phyloP scores from a whole-genome alignment of 129 eudicot species.

The Dittrichia graveolens region DNA sequence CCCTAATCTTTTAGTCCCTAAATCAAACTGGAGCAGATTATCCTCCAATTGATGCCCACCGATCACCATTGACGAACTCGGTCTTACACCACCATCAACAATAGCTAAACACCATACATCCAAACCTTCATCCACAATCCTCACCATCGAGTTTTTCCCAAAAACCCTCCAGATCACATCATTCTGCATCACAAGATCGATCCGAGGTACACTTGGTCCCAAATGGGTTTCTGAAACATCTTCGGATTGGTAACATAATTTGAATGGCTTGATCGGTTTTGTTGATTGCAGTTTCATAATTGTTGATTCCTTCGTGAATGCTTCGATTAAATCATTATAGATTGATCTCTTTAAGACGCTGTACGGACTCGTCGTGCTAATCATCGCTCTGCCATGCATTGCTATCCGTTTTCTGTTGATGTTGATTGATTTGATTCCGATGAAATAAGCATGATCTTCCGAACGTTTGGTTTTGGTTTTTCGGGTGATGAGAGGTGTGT shows the following conservation, averaged over 20 bases:
- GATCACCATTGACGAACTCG: constrained; percentile 42
- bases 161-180: constrained; percentile 51
- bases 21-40: constrained; percentile 63
- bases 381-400: constrained; percentile 43
- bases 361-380: constrained; percentile 54
- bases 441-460: constrained; percentile 43
- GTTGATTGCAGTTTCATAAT: constrained; percentile 42
- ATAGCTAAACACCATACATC: constrained; percentile 70
- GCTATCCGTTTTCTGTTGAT: constrained; percentile 43
- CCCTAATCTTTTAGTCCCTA: constrained; percentile 49
- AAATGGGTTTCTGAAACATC: constrained; percentile 31
- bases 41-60: constrained; percentile 75
- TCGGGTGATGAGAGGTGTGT: constrained; percentile 44
- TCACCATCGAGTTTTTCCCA: constrained; percentile 68
- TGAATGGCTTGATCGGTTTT: constrained; percentile 49
- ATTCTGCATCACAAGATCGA: constrained; percentile 51
- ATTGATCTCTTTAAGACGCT: constrained; percentile 43
- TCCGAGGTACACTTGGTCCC: constrained; percentile 51
- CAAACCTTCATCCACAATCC: constrained; percentile 44
- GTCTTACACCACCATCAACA: constrained; percentile 48
- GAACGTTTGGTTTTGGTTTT: constrained; percentile 9
- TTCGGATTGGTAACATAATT: constrained; percentile 45
- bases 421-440: constrained; percentile 45
- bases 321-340: constrained; percentile 27
- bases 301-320: constrained; percentile 52